These are phyloP conservation scores for Allantophomopsis cytisporea DNA, from an alignment of 2,329 filamentous ascomycete genomes.

Conservation along the genomic window DNA sequence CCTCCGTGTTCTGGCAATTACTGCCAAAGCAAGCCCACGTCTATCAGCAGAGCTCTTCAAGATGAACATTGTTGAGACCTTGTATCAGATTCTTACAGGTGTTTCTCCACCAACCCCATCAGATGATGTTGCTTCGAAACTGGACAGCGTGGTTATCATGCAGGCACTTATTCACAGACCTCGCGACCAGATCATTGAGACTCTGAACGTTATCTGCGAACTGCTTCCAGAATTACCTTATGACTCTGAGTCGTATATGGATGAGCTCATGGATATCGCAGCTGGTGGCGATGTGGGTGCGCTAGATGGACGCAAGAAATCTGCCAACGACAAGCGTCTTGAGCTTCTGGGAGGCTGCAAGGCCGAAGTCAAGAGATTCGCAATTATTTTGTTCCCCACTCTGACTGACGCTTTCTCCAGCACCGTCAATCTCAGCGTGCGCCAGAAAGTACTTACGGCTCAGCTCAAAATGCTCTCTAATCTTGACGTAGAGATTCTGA, in stretches of 20 bases:
- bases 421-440: slow-evolving; percentile 87
- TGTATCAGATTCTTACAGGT: slow-evolving; percentile 94
- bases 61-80: slow-evolving; percentile 91
- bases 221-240: slow-evolving; percentile 65
- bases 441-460: slow-evolving; percentile 89
- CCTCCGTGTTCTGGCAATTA: slow-evolving; percentile 79
- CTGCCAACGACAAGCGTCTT: slow-evolving; percentile 68
- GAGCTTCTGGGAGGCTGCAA: slow-evolving; percentile 73
- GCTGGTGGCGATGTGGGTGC: slow-evolving; percentile 24
- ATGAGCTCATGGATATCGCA: slow-evolving; percentile 30
- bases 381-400: slow-evolving; percentile 84
- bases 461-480: slow-evolving; percentile 98
- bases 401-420: slow-evolving; percentile 95
- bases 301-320: slow-evolving; percentile 32
- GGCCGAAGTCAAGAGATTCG: slow-evolving; percentile 77
- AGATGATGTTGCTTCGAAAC: slow-evolving; percentile 68
- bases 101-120: slow-evolving; percentile 71
- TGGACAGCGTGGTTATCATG: slow-evolving; percentile 97
- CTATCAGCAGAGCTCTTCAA: slow-evolving; percentile 86
- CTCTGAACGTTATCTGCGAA: slow-evolving; percentile 94
- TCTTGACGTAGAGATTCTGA: slow-evolving; percentile 70
- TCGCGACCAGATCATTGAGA: slow-evolving; percentile 92
- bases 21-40: slow-evolving; percentile 74
- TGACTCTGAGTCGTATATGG: slow-evolving; percentile 28
- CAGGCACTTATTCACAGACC: slow-evolving; percentile 93